Evolutionary conservation across 805 yeast species (phyloP), one percentile per base, ranked within the genome.

Genomic region (Candida odintsovae): DNA sequence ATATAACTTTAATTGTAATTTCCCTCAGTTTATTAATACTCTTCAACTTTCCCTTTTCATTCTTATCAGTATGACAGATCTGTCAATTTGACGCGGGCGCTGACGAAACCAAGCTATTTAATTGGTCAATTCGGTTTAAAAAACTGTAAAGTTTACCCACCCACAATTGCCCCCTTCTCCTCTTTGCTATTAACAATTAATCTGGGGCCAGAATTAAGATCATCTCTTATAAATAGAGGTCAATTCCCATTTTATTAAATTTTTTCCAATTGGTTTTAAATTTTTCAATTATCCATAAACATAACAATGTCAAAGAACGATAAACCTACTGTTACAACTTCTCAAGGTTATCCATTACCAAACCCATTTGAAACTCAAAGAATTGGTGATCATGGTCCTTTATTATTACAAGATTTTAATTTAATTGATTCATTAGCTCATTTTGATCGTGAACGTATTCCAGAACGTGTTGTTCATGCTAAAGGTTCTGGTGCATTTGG

Each of bases 401-500:
- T 87, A 54, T 70, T 88, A 50, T 69, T 88, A 58, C 95, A 88
- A 64, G 96, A 88, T 64, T 83, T 85, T 69, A 82, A 82, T 62
- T 70, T 88, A 67, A 75, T 88, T 57, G 96, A 88, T 59, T 76
- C 88, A 2, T 67, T 88, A 47, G 90, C 95, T 19, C 96, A 87
- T 66, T 88, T 88, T 59, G 95, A 86, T 69, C 76, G 95, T 56
- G 96, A 88, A 68, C 74, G 96, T 67, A 84, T 88, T 53, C 96
- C 96, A 12, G 96, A 89, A 70, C 76, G 96, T 68, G 95, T 88
- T 47, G 96, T 89, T 31, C 96, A 88, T 62, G 96, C 96, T 45
- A 88, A 88, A 65, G 96, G 96, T 56, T 85, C 90, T 13, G 96
- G 96, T 62, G 96, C 96, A 10, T 86, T 74, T 63, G 96, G 96